Conservation (phyloP, 768 basidiomycete species). For the Mycena indigotica region DNA sequence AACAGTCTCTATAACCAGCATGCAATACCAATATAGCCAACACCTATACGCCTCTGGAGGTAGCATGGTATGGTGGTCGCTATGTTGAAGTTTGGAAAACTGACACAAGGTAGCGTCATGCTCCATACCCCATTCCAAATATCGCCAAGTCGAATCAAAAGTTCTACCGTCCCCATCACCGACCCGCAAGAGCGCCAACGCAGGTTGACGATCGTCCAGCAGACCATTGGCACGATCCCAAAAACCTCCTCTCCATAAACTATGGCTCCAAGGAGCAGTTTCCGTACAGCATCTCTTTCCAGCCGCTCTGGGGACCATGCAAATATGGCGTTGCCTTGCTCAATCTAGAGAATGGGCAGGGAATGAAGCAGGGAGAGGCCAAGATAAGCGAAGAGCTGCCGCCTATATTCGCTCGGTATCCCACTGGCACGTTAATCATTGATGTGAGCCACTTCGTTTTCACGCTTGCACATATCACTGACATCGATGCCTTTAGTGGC, state of each 20-base stretch:
- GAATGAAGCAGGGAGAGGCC: not conserved
- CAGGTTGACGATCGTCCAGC: constrained; percentile 14
- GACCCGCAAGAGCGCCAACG: constrained; percentile 5
- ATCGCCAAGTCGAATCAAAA: not conserved
- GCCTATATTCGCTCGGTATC: not conserved
- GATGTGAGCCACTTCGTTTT: constrained; percentile 1
- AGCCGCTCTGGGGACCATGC: constrained; percentile 16
- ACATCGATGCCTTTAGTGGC: constrained; percentile 9
- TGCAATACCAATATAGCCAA: not conserved
- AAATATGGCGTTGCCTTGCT: constrained; percentile 13
- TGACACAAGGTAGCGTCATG: not conserved
- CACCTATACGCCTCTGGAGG: not conserved
- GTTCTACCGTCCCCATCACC: not conserved
- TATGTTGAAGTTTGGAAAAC: not conserved
- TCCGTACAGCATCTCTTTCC: constrained; percentile 13
- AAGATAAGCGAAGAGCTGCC: constrained; percentile 2
- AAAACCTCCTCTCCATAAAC: constrained; percentile 13
- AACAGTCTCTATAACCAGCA: not conserved
- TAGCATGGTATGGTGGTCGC: not conserved
- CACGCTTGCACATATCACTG: too few relatives aligned
- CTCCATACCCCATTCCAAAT: not conserved
- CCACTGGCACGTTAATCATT: constrained; percentile 2
- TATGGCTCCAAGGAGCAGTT: not conserved
- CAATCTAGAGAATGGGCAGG: constrained; percentile 14
- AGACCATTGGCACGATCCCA: constrained; percentile 20